Percentiles rank a stretch among this genome's conserved stretches.
Evolutionary conservation across 805 yeast genomes (phyloP).

Genomic region (Alloascoidea africana): DNA sequence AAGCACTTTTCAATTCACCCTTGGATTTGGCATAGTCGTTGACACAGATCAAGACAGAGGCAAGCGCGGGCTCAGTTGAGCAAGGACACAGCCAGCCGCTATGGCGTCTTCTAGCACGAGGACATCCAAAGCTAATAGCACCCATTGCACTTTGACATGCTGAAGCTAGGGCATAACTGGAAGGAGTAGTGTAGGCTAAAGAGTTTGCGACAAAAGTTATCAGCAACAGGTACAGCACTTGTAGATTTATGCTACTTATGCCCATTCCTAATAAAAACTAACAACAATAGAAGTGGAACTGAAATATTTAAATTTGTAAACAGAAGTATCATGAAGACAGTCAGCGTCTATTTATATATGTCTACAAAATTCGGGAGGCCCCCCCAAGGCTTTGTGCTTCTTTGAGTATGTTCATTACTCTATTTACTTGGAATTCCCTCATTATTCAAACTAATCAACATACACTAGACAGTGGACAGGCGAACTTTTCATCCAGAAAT

Average conservation of each 20-base stretch:
- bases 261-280: neutral
- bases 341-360: no score
- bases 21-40: conserved; percentile 9
- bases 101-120: neutral
- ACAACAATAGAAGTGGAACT: no score
- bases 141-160: neutral
- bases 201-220: neutral
- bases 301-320: no score
- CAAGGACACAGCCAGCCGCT: neutral
- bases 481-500: no score
- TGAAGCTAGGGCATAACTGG: neutral
- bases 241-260: neutral
- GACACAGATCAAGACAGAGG: conserved; percentile 16
- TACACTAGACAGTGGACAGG: no score
- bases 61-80: conserved; percentile 6
- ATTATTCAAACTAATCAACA: no score
- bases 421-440: no score
- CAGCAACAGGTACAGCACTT: neutral
- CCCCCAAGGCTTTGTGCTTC: no score
- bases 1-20: conserved; percentile 12
- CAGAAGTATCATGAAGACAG: no score
- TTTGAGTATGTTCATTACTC: no score
- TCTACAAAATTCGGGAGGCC: no score
- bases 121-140: conserved; percentile 1
- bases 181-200: neutral